Percentiles rank a stretch among this genome's conserved stretches.
Conservation (phyloP, 2,329 filamentous ascomycete genomes). For the Aspergillus terreus region DNA sequence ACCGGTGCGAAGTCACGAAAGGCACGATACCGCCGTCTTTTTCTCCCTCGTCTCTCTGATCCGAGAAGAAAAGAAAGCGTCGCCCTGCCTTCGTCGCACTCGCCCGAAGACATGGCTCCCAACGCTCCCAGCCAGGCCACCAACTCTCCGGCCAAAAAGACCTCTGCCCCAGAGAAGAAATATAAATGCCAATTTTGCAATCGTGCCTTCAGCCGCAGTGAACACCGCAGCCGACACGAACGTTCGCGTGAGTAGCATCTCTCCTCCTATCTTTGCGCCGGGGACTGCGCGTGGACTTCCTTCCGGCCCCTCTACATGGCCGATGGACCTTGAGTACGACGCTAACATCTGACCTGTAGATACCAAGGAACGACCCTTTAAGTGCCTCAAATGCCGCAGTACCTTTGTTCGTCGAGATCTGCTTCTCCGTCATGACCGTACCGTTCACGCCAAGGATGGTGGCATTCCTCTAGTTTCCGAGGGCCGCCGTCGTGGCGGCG, state of each 20-base stretch:
- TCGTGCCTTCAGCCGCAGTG: conserved; percentile 93
- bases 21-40: conserved; percentile 35
- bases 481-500: conserved; percentile 65
- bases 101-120: conserved; percentile 37
- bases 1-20: conserved; percentile 41
- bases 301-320: not conserved
- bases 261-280: conserved; percentile 1
- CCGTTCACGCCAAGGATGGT: conserved; percentile 97
- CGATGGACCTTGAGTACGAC: not conserved
- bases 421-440: conserved; percentile 93
- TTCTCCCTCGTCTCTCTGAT: conserved; percentile 21
- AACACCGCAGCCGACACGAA: conserved; percentile 95
- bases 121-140: conserved; percentile 61
- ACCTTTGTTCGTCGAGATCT: conserved; percentile 97
- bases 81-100: conserved; percentile 14
- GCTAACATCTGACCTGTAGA: conserved; percentile 52
- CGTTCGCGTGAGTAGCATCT: conserved; percentile 78
- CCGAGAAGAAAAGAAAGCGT: conserved; percentile 21
- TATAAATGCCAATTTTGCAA: conserved; percentile 99
- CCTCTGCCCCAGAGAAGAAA: conserved; percentile 85
- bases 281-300: not conserved
- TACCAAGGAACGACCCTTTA: conserved; percentile 98
- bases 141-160: conserved; percentile 76
- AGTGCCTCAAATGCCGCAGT: conserved; percentile 96
- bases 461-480: conserved; percentile 91